These are phyloP conservation scores for Leccinellum albellum DNA, from an alignment of 768 basidiomycete genomes.

Conservation along the genomic window DNA sequence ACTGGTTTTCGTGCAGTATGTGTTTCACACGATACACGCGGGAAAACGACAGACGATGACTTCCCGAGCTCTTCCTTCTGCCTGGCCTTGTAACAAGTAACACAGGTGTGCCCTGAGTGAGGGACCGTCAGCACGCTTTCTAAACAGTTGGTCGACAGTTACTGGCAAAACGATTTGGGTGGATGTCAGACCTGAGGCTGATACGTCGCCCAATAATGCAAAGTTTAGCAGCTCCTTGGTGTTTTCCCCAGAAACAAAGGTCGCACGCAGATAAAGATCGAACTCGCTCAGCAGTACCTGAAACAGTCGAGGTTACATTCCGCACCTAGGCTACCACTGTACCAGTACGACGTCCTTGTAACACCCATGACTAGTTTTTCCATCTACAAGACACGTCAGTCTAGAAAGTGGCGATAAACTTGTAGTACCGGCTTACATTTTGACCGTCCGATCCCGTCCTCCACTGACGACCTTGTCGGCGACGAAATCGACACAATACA, in stretches of 20 bases:
- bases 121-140: too few species aligned
- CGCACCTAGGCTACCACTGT: neutral
- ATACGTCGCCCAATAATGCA: neutral
- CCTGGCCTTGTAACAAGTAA: too few species aligned
- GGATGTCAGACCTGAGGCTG: neutral
- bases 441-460: conserved; percentile 86
- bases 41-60: too few species aligned
- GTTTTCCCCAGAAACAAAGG: neutral
- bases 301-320: neutral
- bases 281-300: neutral
- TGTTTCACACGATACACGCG: too few species aligned
- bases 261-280: neutral
- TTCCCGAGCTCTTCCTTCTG: too few species aligned
- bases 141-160: too few species aligned
- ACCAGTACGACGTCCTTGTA: neutral
- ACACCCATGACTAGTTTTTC: conserved; percentile 22
- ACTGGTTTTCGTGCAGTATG: too few species aligned
- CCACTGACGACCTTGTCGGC: conserved; percentile 99
- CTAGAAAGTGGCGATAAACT: neutral
- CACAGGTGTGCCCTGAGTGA: too few species aligned
- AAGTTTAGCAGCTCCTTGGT: neutral
- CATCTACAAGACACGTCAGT: conserved; percentile 20
- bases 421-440: conserved; percentile 66
- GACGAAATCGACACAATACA: conserved; percentile 98
- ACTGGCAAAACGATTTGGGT: too few species aligned